Base-by-base conservation (phyloP, 148 eudicot species). In the Rhododendron ferrugineum region DNA sequence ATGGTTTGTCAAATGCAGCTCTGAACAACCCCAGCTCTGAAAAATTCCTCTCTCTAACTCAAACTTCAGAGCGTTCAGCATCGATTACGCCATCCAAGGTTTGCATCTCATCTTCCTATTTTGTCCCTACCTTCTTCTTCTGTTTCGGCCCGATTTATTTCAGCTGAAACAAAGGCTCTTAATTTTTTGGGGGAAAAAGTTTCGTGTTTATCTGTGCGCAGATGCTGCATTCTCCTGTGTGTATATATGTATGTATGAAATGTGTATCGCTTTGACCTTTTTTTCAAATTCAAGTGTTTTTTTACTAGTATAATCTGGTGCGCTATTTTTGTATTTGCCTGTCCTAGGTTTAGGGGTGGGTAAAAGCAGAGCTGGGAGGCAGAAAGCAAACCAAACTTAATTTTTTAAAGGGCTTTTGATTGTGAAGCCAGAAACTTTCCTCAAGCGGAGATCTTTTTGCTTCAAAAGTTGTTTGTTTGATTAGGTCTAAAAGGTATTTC, bases 381-480 rank as follows among this genome's bases (percentile, higher is more conserved):
- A 79, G 20, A 80, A 5, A 13, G 46, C 15, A 34, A 34, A 46
- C 34, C 1, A 11, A 32, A 14, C 22, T 44, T 0, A 3, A 49
- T 16, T 79, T 50, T 79, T 79, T 49, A 80, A 80, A 15, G 23
- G 68, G 42, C 46, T 80, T 80, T 80, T 56, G 83, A 52, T 54
- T 34, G 44, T 9, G 83, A 80, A 80, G 46, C 83, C 46, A 34
- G 0, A 50, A 79, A 80, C n/a, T 40, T 20, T 18, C 23, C 28
- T 2, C 28, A 54, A 80, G 34, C 44, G 60, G 49, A 7, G 79
- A 8, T 47, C 13, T 3, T 80, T 80, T 34, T 80, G 28, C 68
- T 54, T 34, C 11, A 36, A 0, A 11, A 80, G 11, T 10, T 32
- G 11, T n/a, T 26, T 26, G 36, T 16, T 34, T 80, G 68, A 80